These are phyloP conservation scores for Pythium guiyangense DNA, from an alignment of 352 stramenopile genomes.

Conservation along the genomic window DNA sequence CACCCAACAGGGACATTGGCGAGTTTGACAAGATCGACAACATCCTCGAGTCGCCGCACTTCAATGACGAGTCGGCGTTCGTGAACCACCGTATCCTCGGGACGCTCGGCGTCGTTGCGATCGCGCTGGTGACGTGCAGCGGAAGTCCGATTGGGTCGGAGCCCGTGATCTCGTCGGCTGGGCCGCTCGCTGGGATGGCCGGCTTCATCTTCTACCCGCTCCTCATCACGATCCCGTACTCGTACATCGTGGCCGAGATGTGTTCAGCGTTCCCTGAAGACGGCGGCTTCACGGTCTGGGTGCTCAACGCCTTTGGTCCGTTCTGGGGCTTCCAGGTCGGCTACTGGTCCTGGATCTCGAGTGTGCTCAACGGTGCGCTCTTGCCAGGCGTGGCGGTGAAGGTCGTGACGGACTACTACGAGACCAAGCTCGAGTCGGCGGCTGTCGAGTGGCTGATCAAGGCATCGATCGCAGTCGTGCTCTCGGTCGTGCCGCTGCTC, in stretches of 20 bases:
- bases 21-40: slow-evolving; percentile 21
- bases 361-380: slow-evolving; percentile 51
- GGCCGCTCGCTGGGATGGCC: slow-evolving; percentile 50
- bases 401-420: slow-evolving; percentile 29
- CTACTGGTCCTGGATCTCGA: slow-evolving; percentile 80
- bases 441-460: slow-evolving; percentile 29
- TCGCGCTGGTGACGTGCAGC: slow-evolving; percentile 48
- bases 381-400: slow-evolving; percentile 57
- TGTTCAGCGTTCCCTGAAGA: slow-evolving; percentile 72
- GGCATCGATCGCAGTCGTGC: slow-evolving; percentile 23
- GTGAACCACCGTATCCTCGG: slow-evolving; percentile 25
- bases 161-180: slow-evolving; percentile 40
- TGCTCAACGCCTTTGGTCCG: slow-evolving; percentile 58
- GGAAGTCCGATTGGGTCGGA: slow-evolving; percentile 51
- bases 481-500: slow-evolving; percentile 32
- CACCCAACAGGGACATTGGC: slow-evolving; percentile 10
- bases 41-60: slow-evolving; percentile 14
- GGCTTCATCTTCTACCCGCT: slow-evolving; percentile 57
- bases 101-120: slow-evolving; percentile 32
- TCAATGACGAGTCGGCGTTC: not conserved
- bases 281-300: slow-evolving; percentile 69
- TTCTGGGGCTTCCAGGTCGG: slow-evolving; percentile 81
- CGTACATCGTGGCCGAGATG: slow-evolving; percentile 57
- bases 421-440: slow-evolving; percentile 21
- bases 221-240: slow-evolving; percentile 55